phyloP scores from a whole-genome alignment of 148 eudicot genomes.

The Oxyria digyna region DNA sequence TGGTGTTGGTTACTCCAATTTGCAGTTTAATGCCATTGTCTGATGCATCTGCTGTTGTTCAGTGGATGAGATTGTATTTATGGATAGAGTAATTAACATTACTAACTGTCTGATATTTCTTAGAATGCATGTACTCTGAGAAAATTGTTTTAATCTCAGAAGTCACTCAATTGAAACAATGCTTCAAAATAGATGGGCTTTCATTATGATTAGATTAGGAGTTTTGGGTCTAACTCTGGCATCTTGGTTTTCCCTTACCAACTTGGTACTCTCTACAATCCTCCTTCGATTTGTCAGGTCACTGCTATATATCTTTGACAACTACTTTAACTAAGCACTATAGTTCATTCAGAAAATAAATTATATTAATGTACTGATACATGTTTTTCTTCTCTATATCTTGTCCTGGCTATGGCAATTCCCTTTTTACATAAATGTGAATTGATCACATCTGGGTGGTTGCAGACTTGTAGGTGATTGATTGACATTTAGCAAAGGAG shows the following conservation, averaged over 20 bases:
- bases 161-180: not conserved
- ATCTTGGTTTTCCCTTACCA: not conserved
- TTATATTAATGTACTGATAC: not conserved
- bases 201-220: not conserved
- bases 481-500: not conserved
- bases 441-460: not conserved
- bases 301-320: not conserved
- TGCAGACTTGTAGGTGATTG: slow-evolving; percentile 5
- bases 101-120: not conserved
- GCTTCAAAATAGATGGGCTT: not conserved
- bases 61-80: not conserved
- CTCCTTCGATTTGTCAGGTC: not conserved
- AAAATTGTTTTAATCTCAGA: not conserved
- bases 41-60: not conserved
- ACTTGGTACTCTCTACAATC: not conserved
- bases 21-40: not conserved
- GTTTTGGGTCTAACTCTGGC: not conserved
- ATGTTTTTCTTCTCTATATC: not conserved
- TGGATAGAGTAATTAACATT: too few species aligned
- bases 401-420: not conserved
- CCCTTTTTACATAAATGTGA: not conserved
- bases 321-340: not conserved
- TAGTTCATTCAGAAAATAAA: not conserved
- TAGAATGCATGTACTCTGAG: not conserved
- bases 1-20: too few species aligned